A percentile compares a stretch with the other conserved stretches of the same genome.
Evolutionary conservation across 1,284 basidiomycete species (phyloP).

Genomic region (Omphalotus olearius): DNA sequence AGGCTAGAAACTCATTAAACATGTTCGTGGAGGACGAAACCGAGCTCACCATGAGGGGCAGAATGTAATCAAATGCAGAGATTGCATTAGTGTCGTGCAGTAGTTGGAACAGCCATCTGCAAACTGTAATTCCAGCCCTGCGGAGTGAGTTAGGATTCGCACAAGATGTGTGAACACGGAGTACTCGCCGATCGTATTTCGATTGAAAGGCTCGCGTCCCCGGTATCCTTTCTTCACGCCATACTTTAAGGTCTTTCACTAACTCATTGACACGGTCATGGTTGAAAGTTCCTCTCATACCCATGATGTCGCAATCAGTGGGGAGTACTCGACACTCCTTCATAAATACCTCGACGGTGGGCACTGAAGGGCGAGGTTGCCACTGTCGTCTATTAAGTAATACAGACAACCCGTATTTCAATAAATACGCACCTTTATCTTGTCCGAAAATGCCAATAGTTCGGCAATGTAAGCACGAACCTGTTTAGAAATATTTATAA

Average conservation of each 20-base stretch:
- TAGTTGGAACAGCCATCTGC: slow-evolving; percentile 73
- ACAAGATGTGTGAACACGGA: slow-evolving; percentile 6
- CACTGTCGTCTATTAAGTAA: slow-evolving; percentile 35
- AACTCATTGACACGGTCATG: slow-evolving; percentile 54
- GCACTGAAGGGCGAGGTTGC: slow-evolving; percentile 65
- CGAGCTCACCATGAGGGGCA: slow-evolving; percentile 65
- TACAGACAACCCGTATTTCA: background rate
- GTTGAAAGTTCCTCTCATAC: slow-evolving; percentile 68
- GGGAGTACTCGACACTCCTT: slow-evolving; percentile 61
- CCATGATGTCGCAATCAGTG: slow-evolving; percentile 69
- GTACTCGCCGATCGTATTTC: slow-evolving; percentile 66
- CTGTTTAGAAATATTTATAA: slow-evolving; percentile 26
- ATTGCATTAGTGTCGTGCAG: slow-evolving; percentile 74
- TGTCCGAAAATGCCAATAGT: slow-evolving; percentile 68
- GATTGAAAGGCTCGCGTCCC: slow-evolving; percentile 78
- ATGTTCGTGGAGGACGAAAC: slow-evolving; percentile 2
- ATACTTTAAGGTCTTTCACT: slow-evolving; percentile 58
- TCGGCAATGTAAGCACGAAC: slow-evolving; percentile 73
- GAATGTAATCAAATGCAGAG: slow-evolving; percentile 74
- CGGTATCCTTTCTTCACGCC: slow-evolving; percentile 66
- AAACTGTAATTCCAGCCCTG: slow-evolving; percentile 62
- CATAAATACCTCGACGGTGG: slow-evolving; percentile 67
- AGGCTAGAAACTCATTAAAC: slow-evolving; percentile 37
- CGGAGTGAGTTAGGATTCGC: background rate
- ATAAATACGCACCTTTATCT: slow-evolving; percentile 53